A percentile compares a stretch with the other conserved stretches of the same genome.
phyloP scores from a whole-genome alignment of 345 rosid species.

The Carallia pectinifolia region DNA sequence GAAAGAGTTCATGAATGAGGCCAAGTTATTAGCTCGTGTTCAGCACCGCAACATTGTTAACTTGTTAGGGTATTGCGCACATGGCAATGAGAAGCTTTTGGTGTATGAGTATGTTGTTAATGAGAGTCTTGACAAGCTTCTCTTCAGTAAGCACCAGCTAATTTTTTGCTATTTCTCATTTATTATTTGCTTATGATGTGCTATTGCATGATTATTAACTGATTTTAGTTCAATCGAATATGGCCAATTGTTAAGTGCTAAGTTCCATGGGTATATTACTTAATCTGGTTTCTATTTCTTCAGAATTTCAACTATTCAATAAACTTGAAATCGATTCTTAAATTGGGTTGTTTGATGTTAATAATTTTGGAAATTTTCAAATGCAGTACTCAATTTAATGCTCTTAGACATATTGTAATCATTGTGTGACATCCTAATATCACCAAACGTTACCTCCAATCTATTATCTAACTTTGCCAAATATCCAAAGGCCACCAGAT shows the following conservation, averaged over 20 bases:
- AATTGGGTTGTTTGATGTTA: not conserved
- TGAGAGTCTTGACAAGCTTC: constrained; percentile 92
- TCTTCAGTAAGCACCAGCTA: constrained; percentile 68
- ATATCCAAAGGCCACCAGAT: not conserved
- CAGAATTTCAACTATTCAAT: not conserved
- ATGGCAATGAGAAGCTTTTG: constrained; percentile 80
- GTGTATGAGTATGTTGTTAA: constrained; percentile 80
- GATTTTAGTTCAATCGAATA: not conserved
- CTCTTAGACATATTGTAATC: not conserved
- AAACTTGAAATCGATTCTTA: not conserved
- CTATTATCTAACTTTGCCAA: not conserved
- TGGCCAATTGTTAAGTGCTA: not conserved
- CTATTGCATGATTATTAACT: not conserved
- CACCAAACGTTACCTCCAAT: not conserved
- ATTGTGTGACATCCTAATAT: not conserved
- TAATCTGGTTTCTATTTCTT: not conserved
- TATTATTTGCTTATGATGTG: not conserved
- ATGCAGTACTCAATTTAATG: not conserved
- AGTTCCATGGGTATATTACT: not conserved
- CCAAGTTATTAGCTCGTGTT: constrained; percentile 78
- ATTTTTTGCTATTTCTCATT: constrained; percentile 3
- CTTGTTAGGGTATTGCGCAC: constrained; percentile 80
- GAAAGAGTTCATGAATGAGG: constrained; percentile 85
- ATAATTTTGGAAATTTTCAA: not conserved
- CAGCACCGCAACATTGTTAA: constrained; percentile 95